Percentiles rank a stretch among this genome's conserved stretches.
Conservation (phyloP, 192 early-diverging fungal species). For the Coemansia sp. region DNA sequence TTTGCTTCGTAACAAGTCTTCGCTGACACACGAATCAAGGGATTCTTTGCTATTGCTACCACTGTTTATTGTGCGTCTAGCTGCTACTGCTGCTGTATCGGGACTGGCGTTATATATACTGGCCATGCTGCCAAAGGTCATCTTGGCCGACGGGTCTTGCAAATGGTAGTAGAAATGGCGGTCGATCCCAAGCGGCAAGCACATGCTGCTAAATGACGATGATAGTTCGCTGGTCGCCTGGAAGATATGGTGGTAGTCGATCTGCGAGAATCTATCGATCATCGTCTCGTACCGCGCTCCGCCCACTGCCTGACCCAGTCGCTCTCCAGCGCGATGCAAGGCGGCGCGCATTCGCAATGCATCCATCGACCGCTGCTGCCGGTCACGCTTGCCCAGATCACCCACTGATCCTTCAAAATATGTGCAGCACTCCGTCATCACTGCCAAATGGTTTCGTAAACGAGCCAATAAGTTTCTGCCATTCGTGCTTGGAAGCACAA, state of each 20-base stretch:
- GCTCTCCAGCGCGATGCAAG: conserved; percentile 12
- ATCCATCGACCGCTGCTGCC: background rate
- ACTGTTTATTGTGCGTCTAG: background rate
- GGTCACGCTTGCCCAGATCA: conserved; percentile 18
- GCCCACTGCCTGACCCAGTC: conserved; percentile 37
- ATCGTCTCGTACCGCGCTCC: conserved; percentile 41
- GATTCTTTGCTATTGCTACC: background rate
- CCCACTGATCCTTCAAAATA: conserved; percentile 21
- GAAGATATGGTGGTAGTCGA: conserved; percentile 41
- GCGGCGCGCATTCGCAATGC: conserved; percentile 7
- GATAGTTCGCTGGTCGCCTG: conserved; percentile 20
- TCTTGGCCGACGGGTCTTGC: conserved; percentile 19
- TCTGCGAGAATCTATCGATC: conserved; percentile 44
- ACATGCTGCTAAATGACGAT: conserved; percentile 41
- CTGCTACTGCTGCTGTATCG: too few relatives aligned
- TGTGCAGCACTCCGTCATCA: conserved; percentile 34
- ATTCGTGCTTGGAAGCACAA: conserved; percentile 42
- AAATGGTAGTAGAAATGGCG: conserved; percentile 27
- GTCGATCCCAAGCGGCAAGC: conserved; percentile 46
- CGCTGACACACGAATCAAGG: conserved; percentile 11
- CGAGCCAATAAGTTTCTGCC: conserved; percentile 31
- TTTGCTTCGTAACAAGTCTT: background rate
- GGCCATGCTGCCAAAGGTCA: conserved; percentile 32
- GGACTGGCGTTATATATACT: background rate
- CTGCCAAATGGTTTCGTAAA: conserved; percentile 14